Base-by-base conservation (phyloP, 2,329 filamentous ascomycete genomes). In the Fusarium sp. region DNA sequence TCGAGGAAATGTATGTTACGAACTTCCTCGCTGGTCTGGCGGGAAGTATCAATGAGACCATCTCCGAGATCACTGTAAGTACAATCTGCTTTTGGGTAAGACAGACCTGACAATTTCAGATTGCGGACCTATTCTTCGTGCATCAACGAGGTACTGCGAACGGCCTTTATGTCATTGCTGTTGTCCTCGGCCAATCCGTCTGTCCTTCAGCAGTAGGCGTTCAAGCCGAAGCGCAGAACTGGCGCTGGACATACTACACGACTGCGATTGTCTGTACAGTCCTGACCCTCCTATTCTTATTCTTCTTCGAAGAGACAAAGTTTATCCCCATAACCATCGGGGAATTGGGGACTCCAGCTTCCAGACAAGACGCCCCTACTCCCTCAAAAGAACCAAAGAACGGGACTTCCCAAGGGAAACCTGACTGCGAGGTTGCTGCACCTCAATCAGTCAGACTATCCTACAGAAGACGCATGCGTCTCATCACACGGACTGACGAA, bases 31-130 rank as follows among this genome's bases (percentile, higher is more conserved):
- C 74, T 16, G 80, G 80, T 0, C 46, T 82, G 15, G 78, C 79
- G 1, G 78, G 77, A 10, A 76, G 79, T 2, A 77, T 77, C 0
- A 81, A 81, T 40, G 79, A 81, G 55, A 77, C 78, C 2, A 76
- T 78, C 4, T 75, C 75, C 0, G 77, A 81, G 50, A 80, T 82
- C 59, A 82, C 77, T 1, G 74, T 76, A 26, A 54, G 70, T 65
- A 3, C 33, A 13, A 10, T 8, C 4, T 9, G 5, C 13, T 36
- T 7, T 36, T 36, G 33, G 7, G 8, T 8, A 36, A 16, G 5
- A 16, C 33, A 7, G 6, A 16, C 4, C 13, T 41, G 12, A 41
- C 20, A 5, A 2, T 8, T 20, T 16, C 23, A 76, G 75, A 77
- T 77, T 51, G 64, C 70, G 1, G 77, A 79, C 56, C 57, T 79